A percentile compares a stretch with the other conserved stretches of the same genome.
Evolutionary conservation across 176 grass and related monocot genomes (phyloP).

Genomic region (Echinochloa phyllopogon): DNA sequence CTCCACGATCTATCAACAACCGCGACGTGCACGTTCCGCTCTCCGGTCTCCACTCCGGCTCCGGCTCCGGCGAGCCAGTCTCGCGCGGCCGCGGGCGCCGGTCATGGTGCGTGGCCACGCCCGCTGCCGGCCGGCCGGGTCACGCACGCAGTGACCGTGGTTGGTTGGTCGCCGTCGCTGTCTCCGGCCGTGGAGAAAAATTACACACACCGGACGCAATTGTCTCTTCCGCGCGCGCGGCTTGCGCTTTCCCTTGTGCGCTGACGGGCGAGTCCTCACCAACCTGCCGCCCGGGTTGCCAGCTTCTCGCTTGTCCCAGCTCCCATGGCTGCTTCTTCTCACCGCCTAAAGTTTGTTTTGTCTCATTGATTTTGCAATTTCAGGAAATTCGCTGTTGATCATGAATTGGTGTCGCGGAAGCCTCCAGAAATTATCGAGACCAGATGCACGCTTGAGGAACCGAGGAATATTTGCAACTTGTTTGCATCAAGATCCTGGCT

Average conservation of each 20-base stretch:
- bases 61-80: too few species aligned
- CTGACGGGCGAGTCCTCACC: slow-evolving; percentile 26
- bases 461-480: slow-evolving; percentile 5
- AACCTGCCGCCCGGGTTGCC: neutral
- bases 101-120: neutral
- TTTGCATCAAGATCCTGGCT: neutral
- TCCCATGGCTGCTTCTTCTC: slow-evolving; percentile 41
- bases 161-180: neutral
- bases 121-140: too few species aligned
- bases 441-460: too few species aligned
- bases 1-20: neutral
- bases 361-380: too few species aligned
- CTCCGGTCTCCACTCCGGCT: neutral
- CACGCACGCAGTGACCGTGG: neutral
- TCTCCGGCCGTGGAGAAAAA: neutral
- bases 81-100: too few species aligned
- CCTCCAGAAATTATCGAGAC: too few species aligned
- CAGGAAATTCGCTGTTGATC: too few species aligned
- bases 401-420: too few species aligned
- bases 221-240: slow-evolving; percentile 20
- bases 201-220: neutral
- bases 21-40: slow-evolving; percentile 1
- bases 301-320: slow-evolving; percentile 31
- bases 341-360: neutral
- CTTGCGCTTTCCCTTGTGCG: slow-evolving; percentile 23